Base-by-base conservation (phyloP, 345 rosid species). In the Hirschfeldia incana region DNA sequence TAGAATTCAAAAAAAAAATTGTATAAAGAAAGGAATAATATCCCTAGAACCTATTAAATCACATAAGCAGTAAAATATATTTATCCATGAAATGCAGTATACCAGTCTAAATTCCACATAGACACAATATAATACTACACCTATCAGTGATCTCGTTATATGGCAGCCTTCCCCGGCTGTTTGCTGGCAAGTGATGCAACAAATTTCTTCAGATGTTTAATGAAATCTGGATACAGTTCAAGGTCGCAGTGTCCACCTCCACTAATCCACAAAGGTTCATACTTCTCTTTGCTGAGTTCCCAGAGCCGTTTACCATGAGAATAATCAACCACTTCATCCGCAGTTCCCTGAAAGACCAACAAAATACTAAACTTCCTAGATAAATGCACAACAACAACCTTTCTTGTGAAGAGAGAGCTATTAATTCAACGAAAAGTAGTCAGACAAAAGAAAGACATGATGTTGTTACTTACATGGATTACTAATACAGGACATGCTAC, bases 201-300 rank as follows among this genome's bases (percentile, higher is more conserved):
- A 73, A 86, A 94, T 76, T 88, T 92, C 89, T 89, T 90, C 73
- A 92, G 84, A 74, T 90, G 92, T 79, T 77, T 87, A 53, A 92
- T 89, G 86, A 89, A 92, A 81, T 92, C 97, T 8, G 97, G 92
- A 79, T 87, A 94, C 29, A 94, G 88, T 86, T 94, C 98, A 34
- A 92, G 97, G 68, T 92, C 89, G 87, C 94, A 90, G 73, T 94
- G 98, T 34, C 97, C 97, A 16, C 97, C 97, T 34, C 98, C 93
- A 70, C 13, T 88, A 76, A 92, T 80, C 98, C 98, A 92, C 65
- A 92, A 80, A 46, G 97, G 98, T 55, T 94, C 97, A 57, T 90
- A 89, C 84, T 90, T 94, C 17, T 84, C 84, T 53, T 87, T 89
- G 85, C 97, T 89, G 17, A 90, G 94, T 82, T 92, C 93, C 86